phyloP scores from a whole-genome alignment of 208 protist genomes.

The Lotmaria passim region DNA sequence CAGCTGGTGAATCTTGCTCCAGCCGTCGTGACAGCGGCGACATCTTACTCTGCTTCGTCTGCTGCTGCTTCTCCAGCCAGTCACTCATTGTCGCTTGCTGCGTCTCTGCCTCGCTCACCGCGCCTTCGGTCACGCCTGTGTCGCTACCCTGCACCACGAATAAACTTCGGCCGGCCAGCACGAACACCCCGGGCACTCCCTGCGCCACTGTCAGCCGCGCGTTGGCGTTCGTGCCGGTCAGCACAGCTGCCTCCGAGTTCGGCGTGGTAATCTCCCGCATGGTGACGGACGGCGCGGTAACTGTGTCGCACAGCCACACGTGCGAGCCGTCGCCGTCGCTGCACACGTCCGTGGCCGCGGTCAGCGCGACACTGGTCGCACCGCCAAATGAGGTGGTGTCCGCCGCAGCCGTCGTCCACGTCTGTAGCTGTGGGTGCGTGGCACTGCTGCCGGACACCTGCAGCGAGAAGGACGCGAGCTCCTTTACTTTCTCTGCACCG shows the following conservation, averaged over 20 bases:
- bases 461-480: conserved; percentile 26
- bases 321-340: conserved; percentile 33
- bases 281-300: conserved; percentile 31
- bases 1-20: no score
- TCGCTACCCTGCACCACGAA: conserved; percentile 20
- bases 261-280: conserved; percentile 32
- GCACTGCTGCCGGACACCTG: conserved; percentile 5
- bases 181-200: conserved; percentile 24
- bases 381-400: conserved; percentile 21
- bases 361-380: conserved; percentile 20
- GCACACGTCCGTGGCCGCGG: conserved; percentile 22
- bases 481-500: background rate
- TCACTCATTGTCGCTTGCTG: conserved; percentile 11
- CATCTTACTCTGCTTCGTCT: background rate
- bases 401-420: conserved; percentile 6
- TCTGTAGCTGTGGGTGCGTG: conserved; percentile 3
- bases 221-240: conserved; percentile 30
- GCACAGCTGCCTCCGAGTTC: conserved; percentile 19
- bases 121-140: background rate
- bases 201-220: conserved; percentile 30
- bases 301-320: conserved; percentile 47
- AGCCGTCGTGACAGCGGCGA: background rate
- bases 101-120: background rate
- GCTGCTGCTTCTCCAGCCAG: conserved; percentile 17
- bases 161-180: conserved; percentile 42